phyloP scores from a whole-genome alignment of 23 red algal genomes.

The Gracilaria vermiculophylla region DNA sequence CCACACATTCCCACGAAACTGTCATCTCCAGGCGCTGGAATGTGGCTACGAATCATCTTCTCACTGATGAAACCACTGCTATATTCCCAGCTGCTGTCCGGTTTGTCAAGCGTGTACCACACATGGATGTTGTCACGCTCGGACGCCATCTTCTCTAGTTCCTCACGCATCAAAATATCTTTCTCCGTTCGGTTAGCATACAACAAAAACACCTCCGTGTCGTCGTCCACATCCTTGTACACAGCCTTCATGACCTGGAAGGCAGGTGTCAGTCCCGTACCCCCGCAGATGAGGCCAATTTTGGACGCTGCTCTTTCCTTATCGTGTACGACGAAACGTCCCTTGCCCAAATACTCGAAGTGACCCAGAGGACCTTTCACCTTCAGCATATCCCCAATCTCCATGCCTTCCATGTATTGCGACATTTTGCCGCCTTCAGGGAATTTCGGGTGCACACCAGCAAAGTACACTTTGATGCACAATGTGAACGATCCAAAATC shows the following conservation, averaged over 20 bases:
- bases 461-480: conserved; percentile 94
- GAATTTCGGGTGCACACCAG: conserved; percentile 83
- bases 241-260: conserved; percentile 94
- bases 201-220: conserved; percentile 82
- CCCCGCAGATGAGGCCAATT: conserved; percentile 87
- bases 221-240: conserved; percentile 68
- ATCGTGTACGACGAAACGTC: conserved; percentile 65
- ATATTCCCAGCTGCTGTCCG: conserved; percentile 60
- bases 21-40: conserved; percentile 59
- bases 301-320: conserved; percentile 37
- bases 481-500: conserved; percentile 79
- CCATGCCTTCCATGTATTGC: conserved; percentile 87
- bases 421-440: conserved; percentile 90
- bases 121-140: conserved; percentile 66
- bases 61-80: conserved; percentile 80
- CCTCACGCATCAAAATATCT: conserved; percentile 89
- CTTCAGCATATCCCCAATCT: conserved; percentile 86
- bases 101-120: conserved; percentile 73
- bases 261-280: conserved; percentile 90
- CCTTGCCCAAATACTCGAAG: conserved; percentile 80
- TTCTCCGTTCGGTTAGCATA: conserved; percentile 84
- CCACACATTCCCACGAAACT: conserved; percentile 85
- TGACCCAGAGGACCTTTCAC: conserved; percentile 96
- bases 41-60: conserved; percentile 75
- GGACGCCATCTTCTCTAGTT: conserved; percentile 82